phyloP scores from a whole-genome alignment of 2,329 filamentous ascomycete species.

The Xylaria sp. region DNA sequence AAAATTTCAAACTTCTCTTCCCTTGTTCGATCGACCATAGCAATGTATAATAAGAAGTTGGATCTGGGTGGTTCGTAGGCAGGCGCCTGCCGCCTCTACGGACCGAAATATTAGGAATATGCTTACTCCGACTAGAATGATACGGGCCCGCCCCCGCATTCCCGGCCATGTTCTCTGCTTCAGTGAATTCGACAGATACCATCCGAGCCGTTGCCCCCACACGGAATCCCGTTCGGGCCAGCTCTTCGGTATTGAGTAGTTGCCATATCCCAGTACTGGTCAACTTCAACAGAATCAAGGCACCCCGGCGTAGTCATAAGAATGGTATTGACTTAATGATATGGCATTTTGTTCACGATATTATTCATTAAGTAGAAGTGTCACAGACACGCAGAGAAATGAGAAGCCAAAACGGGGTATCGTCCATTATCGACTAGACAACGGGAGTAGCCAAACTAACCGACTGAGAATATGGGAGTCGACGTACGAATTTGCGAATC shows the following conservation, averaged over 20 bases:
- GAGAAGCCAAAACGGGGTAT: constrained; percentile 36
- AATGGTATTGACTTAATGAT: background rate
- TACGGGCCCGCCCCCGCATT: constrained; percentile 32
- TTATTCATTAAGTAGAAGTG: background rate
- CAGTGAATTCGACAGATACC: background rate
- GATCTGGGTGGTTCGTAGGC: too few relatives aligned
- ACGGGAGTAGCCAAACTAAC: constrained; percentile 16
- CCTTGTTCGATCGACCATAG: background rate
- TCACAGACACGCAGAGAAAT: constrained; percentile 4
- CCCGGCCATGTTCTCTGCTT: constrained; percentile 12
- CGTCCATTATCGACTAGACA: constrained; percentile 38
- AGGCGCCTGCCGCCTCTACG: background rate
- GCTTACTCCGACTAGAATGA: background rate
- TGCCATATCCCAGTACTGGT: background rate
- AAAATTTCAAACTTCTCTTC: background rate
- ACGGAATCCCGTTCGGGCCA: constrained; percentile 1
- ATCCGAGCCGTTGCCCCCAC: constrained; percentile 10
- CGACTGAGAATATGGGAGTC: constrained; percentile 9
- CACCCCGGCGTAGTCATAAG: background rate
- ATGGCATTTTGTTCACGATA: background rate
- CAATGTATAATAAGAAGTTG: background rate
- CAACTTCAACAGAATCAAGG: background rate
- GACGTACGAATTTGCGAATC: constrained; percentile 8
- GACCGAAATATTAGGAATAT: background rate
- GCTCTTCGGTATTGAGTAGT: background rate